phyloP scores from a whole-genome alignment of 2,329 filamentous ascomycete species.

The Fusarium compactum region DNA sequence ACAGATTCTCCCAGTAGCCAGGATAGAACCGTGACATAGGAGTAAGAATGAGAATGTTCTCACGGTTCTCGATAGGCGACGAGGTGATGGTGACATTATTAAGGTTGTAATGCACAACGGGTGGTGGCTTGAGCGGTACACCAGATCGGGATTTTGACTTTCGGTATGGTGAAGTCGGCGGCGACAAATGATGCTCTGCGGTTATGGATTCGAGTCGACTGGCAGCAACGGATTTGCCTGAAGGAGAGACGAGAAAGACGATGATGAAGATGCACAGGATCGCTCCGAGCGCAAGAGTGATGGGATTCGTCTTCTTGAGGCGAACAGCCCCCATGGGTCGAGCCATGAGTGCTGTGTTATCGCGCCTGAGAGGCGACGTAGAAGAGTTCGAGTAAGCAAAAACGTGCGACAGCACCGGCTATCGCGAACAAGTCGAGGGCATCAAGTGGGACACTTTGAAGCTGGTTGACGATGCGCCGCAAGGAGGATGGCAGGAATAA shows the following conservation, averaged over 20 bases:
- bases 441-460: slow-evolving; percentile 39
- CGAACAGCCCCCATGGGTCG: slow-evolving; percentile 73
- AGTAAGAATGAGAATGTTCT: slow-evolving; percentile 91
- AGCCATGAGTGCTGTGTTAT: slow-evolving; percentile 58
- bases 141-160: slow-evolving; percentile 54
- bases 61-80: slow-evolving; percentile 80
- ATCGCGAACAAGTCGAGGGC: slow-evolving; percentile 38
- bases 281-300: slow-evolving; percentile 78
- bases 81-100: slow-evolving; percentile 91
- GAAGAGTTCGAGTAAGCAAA: neutral
- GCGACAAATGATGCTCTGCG: slow-evolving; percentile 59
- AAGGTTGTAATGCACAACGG: slow-evolving; percentile 92
- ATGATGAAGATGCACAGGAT: slow-evolving; percentile 79
- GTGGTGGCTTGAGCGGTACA: slow-evolving; percentile 69
- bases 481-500: slow-evolving; percentile 17
- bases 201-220: slow-evolving; percentile 60
- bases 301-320: slow-evolving; percentile 83
- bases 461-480: slow-evolving; percentile 26
- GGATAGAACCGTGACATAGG: slow-evolving; percentile 94
- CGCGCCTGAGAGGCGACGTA: slow-evolving; percentile 8
- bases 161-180: slow-evolving; percentile 58
- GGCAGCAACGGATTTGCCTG: slow-evolving; percentile 62
- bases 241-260: slow-evolving; percentile 69
- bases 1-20: slow-evolving; percentile 93
- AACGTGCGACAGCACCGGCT: slow-evolving; percentile 38